phyloP scores from a whole-genome alignment of 2,329 filamentous ascomycete genomes.

The Biscogniauxia sp. region DNA sequence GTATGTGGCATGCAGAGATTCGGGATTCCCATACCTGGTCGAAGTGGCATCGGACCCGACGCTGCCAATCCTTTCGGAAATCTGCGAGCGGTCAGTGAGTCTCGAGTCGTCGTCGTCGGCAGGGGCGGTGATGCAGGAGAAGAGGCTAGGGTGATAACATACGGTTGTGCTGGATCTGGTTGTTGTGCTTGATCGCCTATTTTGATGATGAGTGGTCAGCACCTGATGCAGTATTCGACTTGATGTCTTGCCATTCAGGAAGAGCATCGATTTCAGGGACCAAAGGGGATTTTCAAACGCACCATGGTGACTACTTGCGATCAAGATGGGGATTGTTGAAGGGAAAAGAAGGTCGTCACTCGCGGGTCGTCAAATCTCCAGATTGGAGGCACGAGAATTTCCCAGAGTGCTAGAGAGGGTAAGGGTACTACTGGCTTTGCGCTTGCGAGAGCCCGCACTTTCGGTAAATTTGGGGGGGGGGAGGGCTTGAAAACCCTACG shows the following conservation, averaged over 20 bases:
- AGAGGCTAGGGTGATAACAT: slow-evolving; percentile 38
- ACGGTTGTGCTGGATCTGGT: slow-evolving; percentile 97
- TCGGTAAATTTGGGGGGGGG: slow-evolving; percentile 33
- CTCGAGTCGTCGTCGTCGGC: slow-evolving; percentile 8
- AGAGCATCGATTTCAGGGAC: background rate
- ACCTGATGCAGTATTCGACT: slow-evolving; percentile 11
- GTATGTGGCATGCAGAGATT: background rate
- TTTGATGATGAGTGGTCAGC: slow-evolving; percentile 36
- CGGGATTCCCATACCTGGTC: slow-evolving; percentile 75
- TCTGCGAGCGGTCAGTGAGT: slow-evolving; percentile 55
- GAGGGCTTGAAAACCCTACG: slow-evolving; percentile 45
- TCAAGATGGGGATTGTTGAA: slow-evolving; percentile 45
- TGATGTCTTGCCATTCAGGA: slow-evolving; percentile 17
- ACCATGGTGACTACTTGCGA: slow-evolving; percentile 51
- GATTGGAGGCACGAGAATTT: slow-evolving; percentile 37
- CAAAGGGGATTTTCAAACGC: slow-evolving; percentile 12
- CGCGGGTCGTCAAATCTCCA: slow-evolving; percentile 34
- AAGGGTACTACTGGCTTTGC: slow-evolving; percentile 2
- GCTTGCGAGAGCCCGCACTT: slow-evolving; percentile 27
- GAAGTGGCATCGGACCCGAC: slow-evolving; percentile 98
- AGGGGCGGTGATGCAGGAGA: background rate
- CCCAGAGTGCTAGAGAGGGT: slow-evolving; percentile 19
- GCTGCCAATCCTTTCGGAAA: slow-evolving; percentile 99
- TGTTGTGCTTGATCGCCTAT: slow-evolving; percentile 99
- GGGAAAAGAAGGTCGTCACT: slow-evolving; percentile 33